Evolutionary conservation across 2,329 filamentous ascomycete genomes (phyloP), one percentile per base, ranked within the genome.

Genomic region (Ampelomyces quisqualis): DNA sequence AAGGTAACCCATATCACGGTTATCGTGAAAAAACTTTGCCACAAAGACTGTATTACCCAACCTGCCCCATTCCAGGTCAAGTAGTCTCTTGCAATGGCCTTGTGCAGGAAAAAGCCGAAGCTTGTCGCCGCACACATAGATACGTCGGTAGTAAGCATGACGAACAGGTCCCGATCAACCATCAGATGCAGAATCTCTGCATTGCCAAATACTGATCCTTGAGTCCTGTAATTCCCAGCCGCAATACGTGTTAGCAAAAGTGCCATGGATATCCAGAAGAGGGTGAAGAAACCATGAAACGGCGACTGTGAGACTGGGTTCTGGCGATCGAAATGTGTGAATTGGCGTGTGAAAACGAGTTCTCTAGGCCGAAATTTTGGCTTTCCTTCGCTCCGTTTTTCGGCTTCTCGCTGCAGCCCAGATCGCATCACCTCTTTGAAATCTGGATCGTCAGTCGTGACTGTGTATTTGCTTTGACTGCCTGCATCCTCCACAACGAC

Each of bases 241-340:
- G 77, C 83, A 33, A 87, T 81, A 59, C 82, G 82, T 22, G 85
- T 57, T 43, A 89, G 77, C 53, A 85, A 77, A 29, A 90, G 63
- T 5, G 78, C 76, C 47, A 88, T 81, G 7, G 77, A 76, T 32
- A 89, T 77, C 86, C 87, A 90, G 11, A 35, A 89, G 0, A 91
- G 72, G 0, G 83, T 86, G 58, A 87, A 90, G 70, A 90, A 90
- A 20, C 87, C 87, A 60, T 86, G 81, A 55, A 90, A 90, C 0
- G 83, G 82, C 28, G 82, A 88, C 33, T 83, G 81, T 3, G 78
- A 78, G 1, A 71, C 70, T 4, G 77, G 74, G 57, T 89, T 90
- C 50, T 86, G 81, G 8, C 83, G 76, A 64, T 90, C 86, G 62
- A 90, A 90, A 0, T 83, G 77, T 5, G 84, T 86, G 56, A 88